phyloP scores from a whole-genome alignment of 1,139 yeast species.

The Williopsis jadinii region DNA sequence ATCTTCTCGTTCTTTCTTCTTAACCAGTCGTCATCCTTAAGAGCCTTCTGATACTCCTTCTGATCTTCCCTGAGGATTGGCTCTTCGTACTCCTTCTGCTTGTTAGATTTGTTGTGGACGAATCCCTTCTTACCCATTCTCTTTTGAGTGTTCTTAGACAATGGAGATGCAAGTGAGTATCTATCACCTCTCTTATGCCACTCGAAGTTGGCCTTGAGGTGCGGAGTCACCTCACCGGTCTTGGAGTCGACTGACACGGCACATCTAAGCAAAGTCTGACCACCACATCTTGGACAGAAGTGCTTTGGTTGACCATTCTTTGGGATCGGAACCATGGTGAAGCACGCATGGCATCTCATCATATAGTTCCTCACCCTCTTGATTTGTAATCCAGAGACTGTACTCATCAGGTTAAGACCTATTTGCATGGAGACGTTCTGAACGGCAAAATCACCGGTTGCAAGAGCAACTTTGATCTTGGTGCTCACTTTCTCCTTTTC shows the following conservation, averaged over 20 bases:
- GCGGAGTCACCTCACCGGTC: constrained; percentile 85
- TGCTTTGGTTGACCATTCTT: constrained; percentile 72
- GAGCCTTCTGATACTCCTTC: constrained; percentile 82
- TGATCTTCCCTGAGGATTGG: constrained; percentile 81
- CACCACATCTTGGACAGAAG: constrained; percentile 89
- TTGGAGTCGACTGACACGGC: constrained; percentile 77
- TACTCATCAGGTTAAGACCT: constrained; percentile 80
- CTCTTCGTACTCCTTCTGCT: constrained; percentile 48
- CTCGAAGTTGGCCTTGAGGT: constrained; percentile 82
- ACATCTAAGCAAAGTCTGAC: constrained; percentile 81
- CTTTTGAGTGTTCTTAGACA: constrained; percentile 56
- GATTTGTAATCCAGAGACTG: constrained; percentile 79
- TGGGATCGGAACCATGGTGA: constrained; percentile 70
- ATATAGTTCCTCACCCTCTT: constrained; percentile 82
- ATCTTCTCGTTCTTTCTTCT: constrained; percentile 80
- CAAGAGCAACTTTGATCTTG: constrained; percentile 65
- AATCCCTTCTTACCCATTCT: constrained; percentile 65
- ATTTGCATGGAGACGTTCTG: constrained; percentile 92
- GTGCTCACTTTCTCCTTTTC: constrained; percentile 29
- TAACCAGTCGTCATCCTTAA: constrained; percentile 85
- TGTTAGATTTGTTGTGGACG: constrained; percentile 58
- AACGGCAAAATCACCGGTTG: constrained; percentile 96
- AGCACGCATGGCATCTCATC: constrained; percentile 97
- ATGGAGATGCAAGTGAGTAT: constrained; percentile 70
- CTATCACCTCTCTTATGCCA: constrained; percentile 90